A percentile compares a stretch with the other conserved stretches of the same genome.
Evolutionary conservation across 306 rosid genomes (phyloP).

Genomic region (Sechiopsis laciniata): DNA sequence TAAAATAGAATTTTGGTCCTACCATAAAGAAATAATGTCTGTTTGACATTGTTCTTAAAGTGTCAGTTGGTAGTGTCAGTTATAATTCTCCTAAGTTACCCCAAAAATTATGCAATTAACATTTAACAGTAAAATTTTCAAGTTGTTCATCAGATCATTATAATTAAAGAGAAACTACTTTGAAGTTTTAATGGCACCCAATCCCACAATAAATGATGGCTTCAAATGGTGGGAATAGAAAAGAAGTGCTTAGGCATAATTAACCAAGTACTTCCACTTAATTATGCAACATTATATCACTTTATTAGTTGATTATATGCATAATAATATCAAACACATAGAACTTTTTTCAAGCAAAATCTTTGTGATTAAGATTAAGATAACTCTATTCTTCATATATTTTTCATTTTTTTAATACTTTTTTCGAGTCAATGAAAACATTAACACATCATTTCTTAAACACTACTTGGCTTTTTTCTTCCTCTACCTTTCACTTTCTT

Average conservation of each 20-base stretch:
- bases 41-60: slow-evolving; percentile 19
- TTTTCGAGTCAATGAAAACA: neutral
- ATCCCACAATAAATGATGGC: slow-evolving; percentile 16
- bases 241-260: neutral
- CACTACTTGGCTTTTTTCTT: slow-evolving; percentile 7
- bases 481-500: neutral
- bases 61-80: slow-evolving; percentile 16
- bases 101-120: neutral
- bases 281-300: slow-evolving; percentile 12
- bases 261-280: slow-evolving; percentile 17
- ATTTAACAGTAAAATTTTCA: neutral
- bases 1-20: slow-evolving; percentile 12
- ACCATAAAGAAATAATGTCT: neutral
- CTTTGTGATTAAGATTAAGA: neutral
- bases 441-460: slow-evolving; percentile 7
- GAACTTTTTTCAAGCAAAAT: neutral
- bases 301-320: slow-evolving; percentile 8
- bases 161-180: neutral
- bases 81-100: slow-evolving; percentile 16
- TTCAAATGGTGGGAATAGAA: slow-evolving; percentile 14
- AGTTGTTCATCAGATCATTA: slow-evolving; percentile 2
- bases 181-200: slow-evolving; percentile 4
- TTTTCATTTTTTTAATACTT: neutral
- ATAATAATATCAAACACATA: neutral
- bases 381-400: neutral